A percentile compares a stretch with the other conserved stretches of the same genome.
phyloP scores from a whole-genome alignment of 495 filamentous ascomycete species.

The Staphylotrichum longicolle region DNA sequence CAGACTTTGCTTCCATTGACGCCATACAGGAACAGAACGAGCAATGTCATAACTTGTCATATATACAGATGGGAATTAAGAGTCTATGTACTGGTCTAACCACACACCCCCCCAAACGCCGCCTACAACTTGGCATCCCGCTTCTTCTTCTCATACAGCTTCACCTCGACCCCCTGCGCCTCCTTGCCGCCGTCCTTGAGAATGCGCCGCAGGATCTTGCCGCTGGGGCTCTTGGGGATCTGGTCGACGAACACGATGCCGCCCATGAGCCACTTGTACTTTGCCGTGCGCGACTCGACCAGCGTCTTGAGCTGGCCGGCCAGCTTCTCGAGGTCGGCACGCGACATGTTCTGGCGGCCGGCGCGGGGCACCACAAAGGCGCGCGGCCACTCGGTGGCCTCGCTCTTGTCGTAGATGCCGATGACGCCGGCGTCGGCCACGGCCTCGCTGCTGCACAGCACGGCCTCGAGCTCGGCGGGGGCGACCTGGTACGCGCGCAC shows the following conservation, averaged over 20 bases:
- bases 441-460: conserved; percentile 54
- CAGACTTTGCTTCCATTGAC: too few species aligned
- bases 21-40: too few species aligned
- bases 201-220: conserved; percentile 64
- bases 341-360: conserved; percentile 49
- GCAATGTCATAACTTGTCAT: too few species aligned
- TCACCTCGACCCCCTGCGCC: conserved; percentile 26
- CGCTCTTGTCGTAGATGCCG: conserved; percentile 62
- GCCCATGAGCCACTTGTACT: conserved; percentile 65
- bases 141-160: conserved; percentile 33
- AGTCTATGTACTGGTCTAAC: too few species aligned
- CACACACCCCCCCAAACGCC: neutral
- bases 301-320: conserved; percentile 37
- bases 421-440: conserved; percentile 62
- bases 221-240: conserved; percentile 66
- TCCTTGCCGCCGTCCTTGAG: conserved; percentile 36
- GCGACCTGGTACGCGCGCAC: conserved; percentile 70
- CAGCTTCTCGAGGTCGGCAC: conserved; percentile 55
- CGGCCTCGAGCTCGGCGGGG: conserved; percentile 67
- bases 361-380: conserved; percentile 35
- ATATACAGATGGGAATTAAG: too few species aligned
- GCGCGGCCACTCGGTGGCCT: conserved; percentile 42
- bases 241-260: conserved; percentile 60
- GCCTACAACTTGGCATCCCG: conserved; percentile 27
- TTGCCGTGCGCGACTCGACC: conserved; percentile 60